phyloP scores from a whole-genome alignment of 139 green algal species.

The Asterochloris erici region DNA sequence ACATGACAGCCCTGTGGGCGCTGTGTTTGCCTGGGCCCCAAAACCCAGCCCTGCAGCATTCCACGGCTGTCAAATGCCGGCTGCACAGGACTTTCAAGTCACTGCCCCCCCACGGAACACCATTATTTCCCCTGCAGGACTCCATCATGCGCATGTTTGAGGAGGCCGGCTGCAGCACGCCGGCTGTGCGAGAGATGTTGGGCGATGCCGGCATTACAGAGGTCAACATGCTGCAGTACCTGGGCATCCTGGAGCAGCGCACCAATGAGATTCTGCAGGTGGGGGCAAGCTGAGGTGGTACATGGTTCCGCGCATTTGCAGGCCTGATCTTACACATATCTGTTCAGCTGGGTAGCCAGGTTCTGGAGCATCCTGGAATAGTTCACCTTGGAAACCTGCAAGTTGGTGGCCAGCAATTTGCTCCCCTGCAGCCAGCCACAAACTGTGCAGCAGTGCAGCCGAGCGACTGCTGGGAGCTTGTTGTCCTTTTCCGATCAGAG shows the following conservation, averaged over 20 bases:
- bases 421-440: too few species aligned
- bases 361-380: background rate
- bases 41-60: too few species aligned
- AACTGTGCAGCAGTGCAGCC: too few species aligned
- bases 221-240: slow-evolving; percentile 78
- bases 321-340: background rate
- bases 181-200: slow-evolving; percentile 57
- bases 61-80: too few species aligned
- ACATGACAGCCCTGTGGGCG: too few species aligned
- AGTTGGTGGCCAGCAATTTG: too few species aligned
- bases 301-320: background rate
- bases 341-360: background rate
- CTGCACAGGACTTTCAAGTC: too few species aligned
- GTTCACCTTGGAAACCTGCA: too few species aligned
- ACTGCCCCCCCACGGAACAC: too few species aligned
- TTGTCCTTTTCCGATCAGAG: too few species aligned
- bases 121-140: background rate
- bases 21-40: too few species aligned
- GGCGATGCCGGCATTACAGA: slow-evolving; percentile 68
- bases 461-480: too few species aligned
- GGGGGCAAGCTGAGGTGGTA: background rate
- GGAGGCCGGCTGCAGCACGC: slow-evolving; percentile 66
- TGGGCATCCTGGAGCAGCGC: slow-evolving; percentile 89
- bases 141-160: slow-evolving; percentile 20
- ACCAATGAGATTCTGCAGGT: slow-evolving; percentile 78